Percentiles rank a stretch among this genome's conserved stretches.
Evolutionary conservation across 768 basidiomycete species (phyloP).

Genomic region (Fomitopsis pulvina): DNA sequence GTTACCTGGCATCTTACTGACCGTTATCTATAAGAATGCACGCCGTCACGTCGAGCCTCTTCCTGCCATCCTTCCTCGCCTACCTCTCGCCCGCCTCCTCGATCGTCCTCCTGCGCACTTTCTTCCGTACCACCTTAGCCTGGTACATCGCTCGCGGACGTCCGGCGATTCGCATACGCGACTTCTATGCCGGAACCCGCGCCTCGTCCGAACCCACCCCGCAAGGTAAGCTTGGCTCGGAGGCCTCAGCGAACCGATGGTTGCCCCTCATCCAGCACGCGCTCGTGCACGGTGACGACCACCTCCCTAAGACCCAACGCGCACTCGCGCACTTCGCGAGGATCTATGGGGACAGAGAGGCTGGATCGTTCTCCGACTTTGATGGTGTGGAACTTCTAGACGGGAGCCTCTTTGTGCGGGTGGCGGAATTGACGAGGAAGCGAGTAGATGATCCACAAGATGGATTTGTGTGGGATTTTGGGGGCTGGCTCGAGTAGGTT

Average conservation of each 20-base stretch:
- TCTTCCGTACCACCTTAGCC: conserved; percentile 29
- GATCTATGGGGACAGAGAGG: conserved; percentile 35
- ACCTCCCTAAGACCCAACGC: conserved; percentile 40
- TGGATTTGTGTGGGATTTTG: background rate
- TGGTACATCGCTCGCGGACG: conserved; percentile 46
- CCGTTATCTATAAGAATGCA: background rate
- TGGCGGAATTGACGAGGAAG: conserved; percentile 32
- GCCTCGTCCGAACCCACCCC: conserved; percentile 10
- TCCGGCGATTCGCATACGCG: conserved; percentile 36
- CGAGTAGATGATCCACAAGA: background rate
- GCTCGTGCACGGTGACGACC: conserved; percentile 52
- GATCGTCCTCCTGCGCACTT: conserved; percentile 46
- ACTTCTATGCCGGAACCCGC: conserved; percentile 13
- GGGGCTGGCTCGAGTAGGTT: background rate
- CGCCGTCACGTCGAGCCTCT: background rate
- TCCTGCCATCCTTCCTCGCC: conserved; percentile 44
- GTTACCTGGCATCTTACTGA: too few relatives aligned
- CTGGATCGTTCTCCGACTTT: conserved; percentile 23
- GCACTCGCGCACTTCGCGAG: conserved; percentile 39
- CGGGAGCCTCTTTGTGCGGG: conserved; percentile 54
- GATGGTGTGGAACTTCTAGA: conserved; percentile 45
- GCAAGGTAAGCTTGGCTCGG: conserved; percentile 23
- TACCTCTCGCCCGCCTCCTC: conserved; percentile 37
- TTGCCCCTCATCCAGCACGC: conserved; percentile 42
- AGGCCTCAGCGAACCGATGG: conserved; percentile 48